A percentile compares a stretch with the other conserved stretches of the same genome.
phyloP scores from a whole-genome alignment of 306 rosid genomes.

The Fragaria vesca region DNA sequence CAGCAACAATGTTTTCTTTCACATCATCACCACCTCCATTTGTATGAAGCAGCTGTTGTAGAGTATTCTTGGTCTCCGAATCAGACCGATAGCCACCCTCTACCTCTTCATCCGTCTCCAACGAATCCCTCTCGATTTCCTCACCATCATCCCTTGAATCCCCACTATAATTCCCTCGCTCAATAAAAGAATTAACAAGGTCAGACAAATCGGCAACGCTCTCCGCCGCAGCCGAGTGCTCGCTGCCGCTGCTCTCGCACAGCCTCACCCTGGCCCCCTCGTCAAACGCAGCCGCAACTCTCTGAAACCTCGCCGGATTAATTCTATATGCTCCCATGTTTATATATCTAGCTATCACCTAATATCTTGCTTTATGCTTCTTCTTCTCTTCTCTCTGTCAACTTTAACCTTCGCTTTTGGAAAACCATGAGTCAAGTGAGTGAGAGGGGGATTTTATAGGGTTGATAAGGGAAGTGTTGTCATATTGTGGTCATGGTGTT shows the following conservation, averaged over 20 bases:
- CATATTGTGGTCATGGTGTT: constrained; percentile 42
- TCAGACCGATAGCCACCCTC: constrained; percentile 29
- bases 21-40: constrained; percentile 16
- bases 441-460: neutral
- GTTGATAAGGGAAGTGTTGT: neutral
- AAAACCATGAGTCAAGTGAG: constrained; percentile 4
- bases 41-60: constrained; percentile 33
- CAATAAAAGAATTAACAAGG: constrained; percentile 78
- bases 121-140: constrained; percentile 11
- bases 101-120: neutral
- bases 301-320: constrained; percentile 50
- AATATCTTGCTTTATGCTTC: neutral
- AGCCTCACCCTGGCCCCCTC: constrained; percentile 44
- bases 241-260: constrained; percentile 86
- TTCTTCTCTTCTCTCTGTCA: neutral
- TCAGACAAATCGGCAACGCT: constrained; percentile 55
- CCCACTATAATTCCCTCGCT: constrained; percentile 32
- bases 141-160: neutral
- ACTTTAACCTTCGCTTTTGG: neutral
- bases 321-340: constrained; percentile 16
- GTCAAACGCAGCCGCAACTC: constrained; percentile 69
- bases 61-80: constrained; percentile 37
- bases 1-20: constrained; percentile 38
- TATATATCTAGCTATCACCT: neutral
- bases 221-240: constrained; percentile 57